Percentiles rank a stretch among this genome's conserved stretches.
phyloP scores from a whole-genome alignment of 2,329 filamentous ascomycete species.

The Neonectria faginata region DNA sequence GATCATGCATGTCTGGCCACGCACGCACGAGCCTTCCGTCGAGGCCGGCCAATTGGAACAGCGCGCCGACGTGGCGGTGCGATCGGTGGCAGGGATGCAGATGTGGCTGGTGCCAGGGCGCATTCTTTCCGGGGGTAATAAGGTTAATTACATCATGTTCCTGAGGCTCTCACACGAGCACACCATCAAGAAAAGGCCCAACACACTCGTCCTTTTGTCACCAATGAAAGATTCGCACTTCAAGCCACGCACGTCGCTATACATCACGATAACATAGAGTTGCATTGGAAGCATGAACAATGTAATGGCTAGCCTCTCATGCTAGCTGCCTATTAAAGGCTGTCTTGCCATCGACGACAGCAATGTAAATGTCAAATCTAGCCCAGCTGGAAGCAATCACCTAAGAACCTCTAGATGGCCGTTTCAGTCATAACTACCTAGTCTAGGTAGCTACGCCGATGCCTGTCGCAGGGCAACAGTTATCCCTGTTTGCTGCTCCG shows the following conservation, averaged over 20 bases:
- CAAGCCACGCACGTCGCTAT: neutral
- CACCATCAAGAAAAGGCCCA: neutral
- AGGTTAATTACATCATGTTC: neutral
- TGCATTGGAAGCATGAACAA: too few species aligned
- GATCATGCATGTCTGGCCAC: conserved; percentile 9
- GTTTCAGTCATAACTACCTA: neutral
- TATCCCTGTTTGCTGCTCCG: neutral
- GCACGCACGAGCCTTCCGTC: conserved; percentile 23
- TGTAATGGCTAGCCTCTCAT: neutral
- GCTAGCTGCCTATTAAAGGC: neutral
- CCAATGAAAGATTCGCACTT: neutral
- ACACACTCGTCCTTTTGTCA: neutral
- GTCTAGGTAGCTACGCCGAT: neutral
- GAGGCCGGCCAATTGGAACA: conserved; percentile 33
- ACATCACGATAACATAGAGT: neutral
- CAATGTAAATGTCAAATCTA: neutral
- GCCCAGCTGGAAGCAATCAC: neutral
- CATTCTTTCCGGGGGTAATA: too few species aligned
- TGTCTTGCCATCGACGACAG: neutral
- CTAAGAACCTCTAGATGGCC: neutral
- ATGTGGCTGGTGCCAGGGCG: conserved; percentile 31
- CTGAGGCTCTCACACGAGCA: conserved; percentile 9
- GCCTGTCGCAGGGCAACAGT: neutral
- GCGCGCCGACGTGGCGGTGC: conserved; percentile 33
- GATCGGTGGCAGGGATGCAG: neutral